Evolutionary conservation across 192 early-diverging fungal genomes (phyloP).

Genomic region (Dimargaris xerosporica): DNA sequence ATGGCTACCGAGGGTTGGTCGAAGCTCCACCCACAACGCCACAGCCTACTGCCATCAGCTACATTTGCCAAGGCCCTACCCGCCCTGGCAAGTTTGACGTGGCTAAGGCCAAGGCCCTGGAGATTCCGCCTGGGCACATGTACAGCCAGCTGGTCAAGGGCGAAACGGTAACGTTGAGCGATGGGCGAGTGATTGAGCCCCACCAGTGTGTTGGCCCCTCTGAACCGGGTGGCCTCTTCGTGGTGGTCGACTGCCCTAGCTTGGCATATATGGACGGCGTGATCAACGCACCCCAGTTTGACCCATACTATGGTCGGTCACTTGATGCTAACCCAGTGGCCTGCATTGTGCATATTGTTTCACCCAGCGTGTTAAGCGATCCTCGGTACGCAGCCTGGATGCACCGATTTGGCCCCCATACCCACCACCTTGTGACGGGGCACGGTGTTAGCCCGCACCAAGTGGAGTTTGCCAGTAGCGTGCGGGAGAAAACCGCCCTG

Average conservation of each 20-base stretch:
- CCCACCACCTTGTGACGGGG: conserved; percentile 63
- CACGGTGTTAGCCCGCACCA: conserved; percentile 45
- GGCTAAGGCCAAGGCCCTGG: conserved; percentile 43
- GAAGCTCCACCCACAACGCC: conserved; percentile 28
- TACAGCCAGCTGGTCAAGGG: conserved; percentile 46
- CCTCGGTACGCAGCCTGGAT: conserved; percentile 59
- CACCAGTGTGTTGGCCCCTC: conserved; percentile 44
- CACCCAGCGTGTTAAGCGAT: conserved; percentile 43
- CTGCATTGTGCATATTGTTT: conserved; percentile 53
- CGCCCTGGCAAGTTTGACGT: conserved; percentile 70
- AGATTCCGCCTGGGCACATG: conserved; percentile 44
- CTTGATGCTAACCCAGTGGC: conserved; percentile 16
- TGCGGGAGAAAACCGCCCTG: conserved; percentile 45
- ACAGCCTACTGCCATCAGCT: conserved; percentile 36
- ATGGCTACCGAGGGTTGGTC: not conserved
- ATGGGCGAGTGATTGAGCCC: conserved; percentile 57
- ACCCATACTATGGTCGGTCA: conserved; percentile 16
- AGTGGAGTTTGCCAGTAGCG: conserved; percentile 47
- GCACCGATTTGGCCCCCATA: conserved; percentile 43
- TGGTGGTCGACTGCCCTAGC: conserved; percentile 53
- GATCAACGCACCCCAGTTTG: conserved; percentile 25
- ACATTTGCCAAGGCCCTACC: conserved; percentile 57
- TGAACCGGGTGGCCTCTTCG: conserved; percentile 44
- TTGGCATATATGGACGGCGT: conserved; percentile 34
- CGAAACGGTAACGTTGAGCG: conserved; percentile 31